phyloP scores from a whole-genome alignment of 257 asterid genomes.

The Salvia rosmarinus region DNA sequence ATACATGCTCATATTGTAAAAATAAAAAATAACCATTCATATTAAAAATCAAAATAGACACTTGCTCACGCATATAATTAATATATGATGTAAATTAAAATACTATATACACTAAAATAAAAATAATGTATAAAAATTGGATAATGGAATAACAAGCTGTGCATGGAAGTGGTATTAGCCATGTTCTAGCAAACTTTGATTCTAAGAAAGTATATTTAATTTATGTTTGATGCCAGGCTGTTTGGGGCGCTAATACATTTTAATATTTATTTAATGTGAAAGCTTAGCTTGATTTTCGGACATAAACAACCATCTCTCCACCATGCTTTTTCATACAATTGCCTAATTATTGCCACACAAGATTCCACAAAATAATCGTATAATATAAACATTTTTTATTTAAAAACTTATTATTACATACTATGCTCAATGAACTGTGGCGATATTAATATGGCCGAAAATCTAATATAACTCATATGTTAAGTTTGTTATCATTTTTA shows the following conservation, averaged over 20 bases:
- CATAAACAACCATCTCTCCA: slow-evolving; percentile 43
- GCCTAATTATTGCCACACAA: slow-evolving; percentile 18
- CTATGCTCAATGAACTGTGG: not conserved
- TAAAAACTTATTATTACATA: not conserved
- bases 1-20: too few relatives aligned
- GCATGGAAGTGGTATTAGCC: slow-evolving; percentile 33
- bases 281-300: slow-evolving; percentile 63
- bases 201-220: slow-evolving; percentile 30
- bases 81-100: not conserved
- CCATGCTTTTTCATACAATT: slow-evolving; percentile 18
- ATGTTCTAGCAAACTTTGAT: slow-evolving; percentile 49
- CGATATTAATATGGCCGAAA: too few relatives aligned
- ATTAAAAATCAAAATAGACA: not conserved
- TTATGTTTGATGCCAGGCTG: slow-evolving; percentile 53
- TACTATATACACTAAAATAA: not conserved
- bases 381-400: not conserved
- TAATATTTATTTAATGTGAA: slow-evolving; percentile 46
- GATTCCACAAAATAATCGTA: slow-evolving; percentile 16
- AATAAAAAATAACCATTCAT: too few relatives aligned
- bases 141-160: slow-evolving; percentile 34
- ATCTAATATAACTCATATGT: too few relatives aligned
- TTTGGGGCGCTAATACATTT: slow-evolving; percentile 23
- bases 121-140: not conserved
- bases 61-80: not conserved
- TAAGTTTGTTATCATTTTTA: too few relatives aligned